Evolutionary conservation across 441 rosid genomes (phyloP).

Genomic region (Populus tomentosa): DNA sequence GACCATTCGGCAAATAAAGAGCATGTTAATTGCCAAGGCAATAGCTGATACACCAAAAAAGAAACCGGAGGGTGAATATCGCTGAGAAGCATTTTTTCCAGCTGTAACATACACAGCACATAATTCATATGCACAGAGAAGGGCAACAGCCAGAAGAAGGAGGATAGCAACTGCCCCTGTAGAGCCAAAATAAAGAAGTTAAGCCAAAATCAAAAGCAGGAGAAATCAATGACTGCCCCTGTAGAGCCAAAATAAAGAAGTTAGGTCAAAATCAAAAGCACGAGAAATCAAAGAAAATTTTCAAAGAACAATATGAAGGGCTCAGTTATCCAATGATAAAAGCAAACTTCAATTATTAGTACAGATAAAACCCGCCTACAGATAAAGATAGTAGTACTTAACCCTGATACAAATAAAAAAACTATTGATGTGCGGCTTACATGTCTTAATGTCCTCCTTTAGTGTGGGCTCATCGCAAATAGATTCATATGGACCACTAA

Average conservation of each 20-base stretch:
- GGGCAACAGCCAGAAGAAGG: slow-evolving; percentile 93
- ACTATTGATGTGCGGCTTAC: background rate
- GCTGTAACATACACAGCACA: slow-evolving; percentile 98
- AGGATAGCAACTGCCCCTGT: slow-evolving; percentile 98
- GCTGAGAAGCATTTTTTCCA: slow-evolving; percentile 84
- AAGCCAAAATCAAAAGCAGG: slow-evolving; percentile 14
- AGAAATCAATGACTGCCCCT: background rate
- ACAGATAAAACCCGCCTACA: background rate
- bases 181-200: slow-evolving; percentile 15
- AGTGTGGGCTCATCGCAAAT: background rate
- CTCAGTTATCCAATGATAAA: slow-evolving; percentile 5
- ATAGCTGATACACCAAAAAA: slow-evolving; percentile 98
- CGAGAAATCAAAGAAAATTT: background rate
- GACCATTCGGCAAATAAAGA: slow-evolving; percentile 96
- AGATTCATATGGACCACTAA: background rate
- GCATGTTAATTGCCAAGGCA: slow-evolving; percentile 98
- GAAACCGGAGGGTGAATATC: slow-evolving; percentile 97
- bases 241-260: too few relatives aligned
- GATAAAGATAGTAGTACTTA: background rate
- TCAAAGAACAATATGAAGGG: background rate
- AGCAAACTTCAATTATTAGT: background rate
- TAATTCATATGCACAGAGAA: slow-evolving; percentile 96
- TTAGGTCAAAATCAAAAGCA: too few relatives aligned
- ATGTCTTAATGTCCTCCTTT: background rate
- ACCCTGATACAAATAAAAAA: background rate